A percentile compares a stretch with the other conserved stretches of the same genome.
Conservation (phyloP, 2,329 filamentous ascomycete genomes). For the Clonostachys chloroleuca region DNA sequence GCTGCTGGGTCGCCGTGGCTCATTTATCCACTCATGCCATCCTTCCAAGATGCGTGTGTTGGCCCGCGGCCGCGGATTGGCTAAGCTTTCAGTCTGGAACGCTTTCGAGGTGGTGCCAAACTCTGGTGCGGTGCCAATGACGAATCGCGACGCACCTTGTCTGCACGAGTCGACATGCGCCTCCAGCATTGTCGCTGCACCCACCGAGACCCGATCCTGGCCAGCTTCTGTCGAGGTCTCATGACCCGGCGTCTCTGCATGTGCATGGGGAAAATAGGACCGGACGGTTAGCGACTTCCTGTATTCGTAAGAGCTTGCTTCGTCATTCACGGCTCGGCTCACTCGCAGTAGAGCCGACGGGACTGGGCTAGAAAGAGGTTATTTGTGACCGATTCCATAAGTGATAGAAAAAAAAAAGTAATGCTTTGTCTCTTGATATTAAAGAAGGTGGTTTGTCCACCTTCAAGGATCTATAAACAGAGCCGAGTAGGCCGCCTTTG, state of each 20-base stretch:
- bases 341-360: not conserved
- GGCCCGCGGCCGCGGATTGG: not conserved
- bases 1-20: too few relatives aligned
- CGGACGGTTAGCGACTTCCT: not conserved
- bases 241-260: too few relatives aligned
- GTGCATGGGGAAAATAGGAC: too few relatives aligned
- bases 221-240: too few relatives aligned
- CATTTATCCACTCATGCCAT: too few relatives aligned
- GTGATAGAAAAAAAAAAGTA: too few relatives aligned
- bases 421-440: conserved; percentile 26
- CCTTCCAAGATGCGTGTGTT: not conserved
- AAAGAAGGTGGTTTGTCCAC: conserved; percentile 35
- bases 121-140: not conserved
- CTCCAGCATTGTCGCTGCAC: too few relatives aligned
- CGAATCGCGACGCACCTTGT: not conserved
- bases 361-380: too few relatives aligned
- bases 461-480: conserved; percentile 38
- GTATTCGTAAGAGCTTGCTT: not conserved
- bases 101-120: not conserved
- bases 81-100: not conserved
- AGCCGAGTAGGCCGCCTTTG: not conserved
- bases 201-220: too few relatives aligned
- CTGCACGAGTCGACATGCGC: not conserved
- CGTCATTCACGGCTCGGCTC: not conserved
- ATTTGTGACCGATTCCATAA: too few relatives aligned